A percentile compares a stretch with the other conserved stretches of the same genome.
phyloP scores from a whole-genome alignment of 176 grass and related monocot species.

The Poa annua region DNA sequence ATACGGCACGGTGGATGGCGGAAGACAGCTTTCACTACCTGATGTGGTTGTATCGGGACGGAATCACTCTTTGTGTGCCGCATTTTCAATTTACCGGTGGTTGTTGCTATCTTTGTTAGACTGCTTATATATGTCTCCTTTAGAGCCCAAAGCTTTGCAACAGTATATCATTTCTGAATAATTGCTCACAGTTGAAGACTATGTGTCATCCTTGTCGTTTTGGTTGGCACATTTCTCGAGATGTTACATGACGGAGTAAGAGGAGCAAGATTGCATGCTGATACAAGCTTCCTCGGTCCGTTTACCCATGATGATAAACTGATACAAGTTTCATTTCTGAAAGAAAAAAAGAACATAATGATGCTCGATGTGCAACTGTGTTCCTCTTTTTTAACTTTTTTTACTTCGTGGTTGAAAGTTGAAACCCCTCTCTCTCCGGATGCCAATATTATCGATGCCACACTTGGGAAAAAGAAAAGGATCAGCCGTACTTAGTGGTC shows the following conservation, averaged over 20 bases:
- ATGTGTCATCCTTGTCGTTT: not conserved
- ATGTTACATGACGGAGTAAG: not conserved
- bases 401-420: too few relatives aligned
- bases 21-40: too few relatives aligned
- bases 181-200: not conserved
- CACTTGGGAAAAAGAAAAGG: too few relatives aligned
- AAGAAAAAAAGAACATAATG: not conserved
- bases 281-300: not conserved
- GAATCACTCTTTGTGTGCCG: not conserved
- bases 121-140: not conserved
- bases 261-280: not conserved
- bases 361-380: not conserved
- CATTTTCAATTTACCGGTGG: not conserved
- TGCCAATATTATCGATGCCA: too few relatives aligned
- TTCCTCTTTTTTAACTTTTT: too few relatives aligned
- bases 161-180: not conserved
- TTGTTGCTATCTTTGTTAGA: not conserved
- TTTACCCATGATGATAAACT: not conserved
- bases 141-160: not conserved
- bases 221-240: not conserved
- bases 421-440: too few relatives aligned
- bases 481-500: too few relatives aligned
- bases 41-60: not conserved
- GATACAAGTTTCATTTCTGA: not conserved
- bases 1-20: too few relatives aligned